Base-by-base conservation (phyloP, 108 stramenopile genomes). In the Cylindrotheca closterium region DNA sequence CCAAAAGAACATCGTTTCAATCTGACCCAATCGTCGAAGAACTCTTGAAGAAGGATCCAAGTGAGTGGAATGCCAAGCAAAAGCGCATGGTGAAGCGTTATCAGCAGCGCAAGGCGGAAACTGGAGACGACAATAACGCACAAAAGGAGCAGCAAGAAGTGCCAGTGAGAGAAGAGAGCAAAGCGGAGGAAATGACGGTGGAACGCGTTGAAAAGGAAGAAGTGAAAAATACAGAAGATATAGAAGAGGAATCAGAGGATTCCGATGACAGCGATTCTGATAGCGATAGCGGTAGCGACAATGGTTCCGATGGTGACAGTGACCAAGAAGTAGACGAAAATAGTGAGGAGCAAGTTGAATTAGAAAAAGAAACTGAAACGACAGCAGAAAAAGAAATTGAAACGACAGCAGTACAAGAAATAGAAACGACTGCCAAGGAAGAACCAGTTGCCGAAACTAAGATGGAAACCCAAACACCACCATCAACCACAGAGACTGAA, bases 31-130 rank as follows among this genome's bases (percentile, higher is more conserved):
- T 81, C 18, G 81, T 88, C 23, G 81, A 85, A 47, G 77, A 83
- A 52, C 67, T 90, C 47, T 42, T 86, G 24, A 68, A 69, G 37
- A 83, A 80, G 69, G 84, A 93, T 50, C 73, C 82, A 0, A 62
- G 52, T 7, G 68, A 79, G 30, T 79, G 90, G 72, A 94, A 91
- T 65, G 74, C 89, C 30, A 94, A 94, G 59, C 77, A 91, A 63
- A 73, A 84, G 30, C 75, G 93, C 18, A 73, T 91, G 73, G 67
- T 94, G 10, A 81, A 78, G 61, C 82, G 93, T 17, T 82, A 91
- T 63, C 75, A 74, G 47, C 70, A 82, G 18, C 58, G 79, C 30
- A 67, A 62, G 51, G 37, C 51, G 37, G 42, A 65, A 49, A 46
- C 28, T 5, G 22, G 15, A 1, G 25, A 61, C n/a, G 52, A 63